Conservation (phyloP, 1,139 yeast genomes). For the Suhomyces yuchorum region DNA sequence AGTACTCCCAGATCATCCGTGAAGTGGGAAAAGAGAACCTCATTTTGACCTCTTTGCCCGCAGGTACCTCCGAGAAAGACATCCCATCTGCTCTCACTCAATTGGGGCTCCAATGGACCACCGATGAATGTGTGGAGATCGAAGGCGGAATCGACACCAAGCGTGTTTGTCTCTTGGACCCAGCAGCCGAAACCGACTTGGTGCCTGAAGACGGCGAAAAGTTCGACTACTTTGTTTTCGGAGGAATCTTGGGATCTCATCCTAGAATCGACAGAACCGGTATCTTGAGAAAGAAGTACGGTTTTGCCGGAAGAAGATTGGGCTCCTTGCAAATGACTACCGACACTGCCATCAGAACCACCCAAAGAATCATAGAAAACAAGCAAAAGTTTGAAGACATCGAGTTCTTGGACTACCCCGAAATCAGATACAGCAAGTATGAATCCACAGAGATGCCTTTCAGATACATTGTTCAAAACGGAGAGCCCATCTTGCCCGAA, state of each 20-base stretch:
- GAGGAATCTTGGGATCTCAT: constrained; percentile 95
- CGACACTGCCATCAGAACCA: constrained; percentile 92
- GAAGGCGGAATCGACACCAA: constrained; percentile 48
- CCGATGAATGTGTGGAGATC: constrained; percentile 61
- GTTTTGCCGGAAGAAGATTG: constrained; percentile 79
- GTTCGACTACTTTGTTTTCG: constrained; percentile 89
- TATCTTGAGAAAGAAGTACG: constrained; percentile 75
- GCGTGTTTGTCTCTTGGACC: constrained; percentile 82
- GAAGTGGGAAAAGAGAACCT: constrained; percentile 82
- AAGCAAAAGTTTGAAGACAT: constrained; percentile 65
- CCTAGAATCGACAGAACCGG: constrained; percentile 97
- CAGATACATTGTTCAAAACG: constrained; percentile 68
- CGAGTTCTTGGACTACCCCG: constrained; percentile 89
- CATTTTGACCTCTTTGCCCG: constrained; percentile 75
- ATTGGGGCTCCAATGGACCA: constrained; percentile 81
- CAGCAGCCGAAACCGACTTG: constrained; percentile 76
- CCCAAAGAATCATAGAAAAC: constrained; percentile 70
- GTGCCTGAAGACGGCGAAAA: constrained; percentile 63
- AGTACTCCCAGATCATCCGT: constrained; percentile 76
- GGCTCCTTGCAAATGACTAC: constrained; percentile 95
- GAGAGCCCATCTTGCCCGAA: constrained; percentile 80
- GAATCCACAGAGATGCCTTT: constrained; percentile 99
- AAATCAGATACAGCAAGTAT: constrained; percentile 79
- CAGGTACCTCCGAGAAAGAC: constrained; percentile 57
- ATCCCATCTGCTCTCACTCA: constrained; percentile 64